Evolutionary conservation across 345 rosid species (phyloP), one percentile per base, ranked within the genome.

Genomic region (Tarenaya hassleriana): DNA sequence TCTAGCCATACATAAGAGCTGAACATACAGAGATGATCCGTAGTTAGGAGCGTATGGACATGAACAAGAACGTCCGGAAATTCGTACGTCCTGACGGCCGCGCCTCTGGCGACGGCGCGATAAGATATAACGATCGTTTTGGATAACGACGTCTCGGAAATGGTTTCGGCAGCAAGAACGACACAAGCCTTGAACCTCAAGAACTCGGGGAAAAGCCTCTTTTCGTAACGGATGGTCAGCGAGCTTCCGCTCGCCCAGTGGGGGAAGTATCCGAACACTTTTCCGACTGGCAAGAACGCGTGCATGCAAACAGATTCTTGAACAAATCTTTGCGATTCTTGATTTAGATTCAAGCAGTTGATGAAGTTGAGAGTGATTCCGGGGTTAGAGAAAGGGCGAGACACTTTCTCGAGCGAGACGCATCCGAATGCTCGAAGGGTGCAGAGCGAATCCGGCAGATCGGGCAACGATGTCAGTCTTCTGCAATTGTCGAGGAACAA

Each of bases 181-280:
- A 24, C 29, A 47, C 64, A 59, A 14, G 49, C 56, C 16, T 16
- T 58, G 12, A 24, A 37, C 47, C 3, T 47, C 10, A 38, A 29
- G 17, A 1, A 9, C 37, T 37, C 16, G 15, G 54, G 38, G 16
- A 47, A 37, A 15, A 10, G 54, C 46, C 10, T 10, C 16, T 34
- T 27, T 46, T 33, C 37, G n/a, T 46, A 29, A 29, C 27, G 47
- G 45, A 58, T 47, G 0, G 47, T 47, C 16, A 47, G 27, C 27
- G 38, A 47, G 8, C 7, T 16, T 27, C 29, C 24, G 38, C 45
- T 27, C 37, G 39, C 47, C 17, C 3, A 39, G 47, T 58, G 8
- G 47, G 11, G 12, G 47, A 58, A 29, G 47, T 48, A 12, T 39
- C 17, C 40, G 15, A 47, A 40, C 18, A 58, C 47, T 48, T 58